Base-by-base conservation (phyloP, 1,139 yeast genomes). In the Pneumocystis oryctolagi region DNA sequence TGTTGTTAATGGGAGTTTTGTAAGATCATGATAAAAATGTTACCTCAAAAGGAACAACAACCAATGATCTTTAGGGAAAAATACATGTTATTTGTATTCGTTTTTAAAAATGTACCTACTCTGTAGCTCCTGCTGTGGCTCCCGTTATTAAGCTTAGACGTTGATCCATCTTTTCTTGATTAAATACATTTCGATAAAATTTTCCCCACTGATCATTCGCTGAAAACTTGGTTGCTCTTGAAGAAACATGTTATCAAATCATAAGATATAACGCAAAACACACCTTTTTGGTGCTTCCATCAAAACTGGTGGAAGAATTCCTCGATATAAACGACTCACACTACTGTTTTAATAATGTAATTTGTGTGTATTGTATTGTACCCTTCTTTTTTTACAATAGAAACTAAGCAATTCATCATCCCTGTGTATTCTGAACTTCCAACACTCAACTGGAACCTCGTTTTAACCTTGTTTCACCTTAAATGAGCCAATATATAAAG, bases 101-200 rank as follows among this genome's bases (percentile, higher is more conserved):
- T 42, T 18, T 42, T 20, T 20, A 34, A 1, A 56, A 8, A 34
- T n/a, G 16, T 12, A 39, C 40, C 3, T 57, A 57, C 76, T 92
- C 98, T 62, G 95, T 86, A 60, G 96, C 95, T 77, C 98, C 98
- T 18, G 98, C 97, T 66, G 96, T 87, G 53, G 97, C 97, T 76
- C 98, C 99, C 62, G 97, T 88, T 71, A 92, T 79, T 64, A 92
- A 78, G 5, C 97, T 89, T 71, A 92, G 79, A 16, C 88, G 82
- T 77, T 90, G 97, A 67, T 80, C 87, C 83, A 87, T 82, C 68
- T 81, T 76, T 32, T 79, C 74, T 62, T 86, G 80, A 60, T 89
- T 95, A 74, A 92, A 90, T 59, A 78, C 72, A 58, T 78, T 78
- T 69, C 83, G 82, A 81, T 90, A 92, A 70, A 90, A 75, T 74